Percentiles rank a stretch among this genome's conserved stretches.
Evolutionary conservation across 805 yeast species (phyloP).

Genomic region (Millerozyma acaciae): DNA sequence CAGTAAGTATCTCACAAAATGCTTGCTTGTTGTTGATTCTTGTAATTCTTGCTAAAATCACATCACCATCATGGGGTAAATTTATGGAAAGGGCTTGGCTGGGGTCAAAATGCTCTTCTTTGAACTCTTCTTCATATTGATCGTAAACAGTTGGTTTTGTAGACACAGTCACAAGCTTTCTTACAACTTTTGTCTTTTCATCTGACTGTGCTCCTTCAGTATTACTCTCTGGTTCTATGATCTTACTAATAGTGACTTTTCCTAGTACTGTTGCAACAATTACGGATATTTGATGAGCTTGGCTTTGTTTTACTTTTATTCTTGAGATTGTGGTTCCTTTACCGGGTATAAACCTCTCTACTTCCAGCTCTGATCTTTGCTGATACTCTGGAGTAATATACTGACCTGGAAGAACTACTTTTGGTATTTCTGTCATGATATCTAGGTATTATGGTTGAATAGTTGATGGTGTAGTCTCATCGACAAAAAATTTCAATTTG

Average conservation of each 20-base stretch:
- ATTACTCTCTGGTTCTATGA: slow-evolving; percentile 6
- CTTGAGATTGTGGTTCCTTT: slow-evolving; percentile 56
- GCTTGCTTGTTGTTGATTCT: slow-evolving; percentile 68
- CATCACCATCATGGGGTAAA: slow-evolving; percentile 80
- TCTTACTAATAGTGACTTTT: slow-evolving; percentile 34
- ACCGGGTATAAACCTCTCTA: slow-evolving; percentile 55
- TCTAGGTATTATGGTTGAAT: neutral
- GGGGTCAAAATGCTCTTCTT: slow-evolving; percentile 6
- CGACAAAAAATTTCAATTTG: too few species aligned
- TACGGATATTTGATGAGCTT: slow-evolving; percentile 33
- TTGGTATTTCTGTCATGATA: neutral
- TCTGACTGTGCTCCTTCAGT: slow-evolving; percentile 8
- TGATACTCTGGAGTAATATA: slow-evolving; percentile 58
- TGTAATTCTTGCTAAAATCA: slow-evolving; percentile 72
- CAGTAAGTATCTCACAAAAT: slow-evolving; percentile 64
- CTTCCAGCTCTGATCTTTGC: slow-evolving; percentile 15
- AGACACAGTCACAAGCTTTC: slow-evolving; percentile 28
- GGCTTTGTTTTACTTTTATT: slow-evolving; percentile 33
- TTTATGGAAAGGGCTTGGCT: slow-evolving; percentile 32
- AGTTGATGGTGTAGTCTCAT: too few species aligned
- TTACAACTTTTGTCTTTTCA: slow-evolving; percentile 13
- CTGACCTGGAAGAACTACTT: slow-evolving; percentile 73
- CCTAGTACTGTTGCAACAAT: slow-evolving; percentile 65
- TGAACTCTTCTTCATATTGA: slow-evolving; percentile 17
- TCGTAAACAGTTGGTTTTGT: slow-evolving; percentile 24